Evolutionary conservation across 176 grass and related monocot genomes (phyloP).

Genomic region (Poa annua): DNA sequence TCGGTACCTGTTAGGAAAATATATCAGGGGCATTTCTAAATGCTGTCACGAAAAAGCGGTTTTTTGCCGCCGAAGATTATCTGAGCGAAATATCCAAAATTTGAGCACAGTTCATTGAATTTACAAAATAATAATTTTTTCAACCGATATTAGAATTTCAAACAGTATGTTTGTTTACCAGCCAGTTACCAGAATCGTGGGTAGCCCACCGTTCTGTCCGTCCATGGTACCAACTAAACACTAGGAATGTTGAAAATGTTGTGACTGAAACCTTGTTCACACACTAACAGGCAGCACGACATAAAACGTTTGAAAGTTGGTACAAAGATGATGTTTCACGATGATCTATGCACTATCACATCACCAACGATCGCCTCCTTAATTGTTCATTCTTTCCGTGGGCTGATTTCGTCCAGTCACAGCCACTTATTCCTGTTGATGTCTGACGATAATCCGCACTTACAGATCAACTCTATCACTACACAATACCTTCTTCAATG

Average conservation of each 20-base stretch:
- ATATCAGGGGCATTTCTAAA: not conserved
- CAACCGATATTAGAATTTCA: not conserved
- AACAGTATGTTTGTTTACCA: not conserved
- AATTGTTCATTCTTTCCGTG: not conserved
- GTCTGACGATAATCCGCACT: not conserved
- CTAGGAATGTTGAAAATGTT: not conserved
- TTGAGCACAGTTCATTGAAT: not conserved
- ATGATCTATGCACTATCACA: not conserved
- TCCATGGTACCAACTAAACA: not conserved
- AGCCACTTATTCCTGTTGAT: conserved; percentile 17
- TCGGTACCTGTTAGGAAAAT: not conserved
- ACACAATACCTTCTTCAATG: not conserved
- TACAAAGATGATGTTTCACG: conserved; percentile 20
- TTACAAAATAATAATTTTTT: not conserved
- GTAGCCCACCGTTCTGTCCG: not conserved
- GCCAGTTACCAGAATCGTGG: not conserved
- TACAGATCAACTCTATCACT: not conserved
- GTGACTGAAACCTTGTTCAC: not conserved
- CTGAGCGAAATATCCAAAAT: not conserved
- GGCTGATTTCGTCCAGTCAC: not conserved
- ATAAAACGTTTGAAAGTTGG: conserved; percentile 2
- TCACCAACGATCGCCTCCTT: not conserved
- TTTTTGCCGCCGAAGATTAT: not conserved
- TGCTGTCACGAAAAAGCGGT: not conserved
- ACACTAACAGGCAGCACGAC: not conserved